Evolutionary conservation across 1,284 basidiomycete genomes (phyloP).

Genomic region (Dichomitus squalens): DNA sequence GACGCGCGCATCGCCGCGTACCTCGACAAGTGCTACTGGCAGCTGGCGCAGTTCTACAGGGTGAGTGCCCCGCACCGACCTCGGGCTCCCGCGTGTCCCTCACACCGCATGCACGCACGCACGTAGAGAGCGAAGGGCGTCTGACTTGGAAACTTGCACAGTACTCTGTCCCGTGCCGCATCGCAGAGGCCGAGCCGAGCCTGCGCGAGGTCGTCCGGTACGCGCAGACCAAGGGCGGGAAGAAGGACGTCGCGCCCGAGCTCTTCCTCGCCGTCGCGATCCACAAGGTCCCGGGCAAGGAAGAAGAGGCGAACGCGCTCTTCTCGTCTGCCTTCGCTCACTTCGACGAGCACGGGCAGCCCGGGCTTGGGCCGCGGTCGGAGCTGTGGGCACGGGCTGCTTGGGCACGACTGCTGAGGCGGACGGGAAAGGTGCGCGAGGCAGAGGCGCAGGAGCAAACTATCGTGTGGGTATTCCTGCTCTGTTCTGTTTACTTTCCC

Average conservation of each 20-base stretch:
- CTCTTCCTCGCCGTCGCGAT: constrained; percentile 23
- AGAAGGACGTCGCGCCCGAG: constrained; percentile 16
- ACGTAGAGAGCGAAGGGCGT: constrained; percentile 4
- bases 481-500: neutral
- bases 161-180: constrained; percentile 25
- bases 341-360: constrained; percentile 8
- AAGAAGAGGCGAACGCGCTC: constrained; percentile 15
- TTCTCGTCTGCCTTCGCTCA: constrained; percentile 15
- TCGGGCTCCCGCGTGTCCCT: neutral
- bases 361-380: constrained; percentile 16
- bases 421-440: constrained; percentile 11
- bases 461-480: constrained; percentile 7
- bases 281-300: constrained; percentile 11
- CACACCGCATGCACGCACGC: constrained; percentile 4
- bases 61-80: constrained; percentile 12
- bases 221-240: constrained; percentile 12
- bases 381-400: constrained; percentile 23
- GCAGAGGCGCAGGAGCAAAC: constrained; percentile 18
- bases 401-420: constrained; percentile 20
- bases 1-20: constrained; percentile 22
- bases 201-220: constrained; percentile 24
- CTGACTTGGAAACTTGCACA: constrained; percentile 15
- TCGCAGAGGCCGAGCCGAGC: constrained; percentile 23
- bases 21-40: constrained; percentile 31
- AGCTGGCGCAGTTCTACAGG: constrained; percentile 28